These are phyloP conservation scores for Ilyonectria mors-panacis DNA, from an alignment of 2,329 filamentous ascomycete species.

Conservation along the genomic window DNA sequence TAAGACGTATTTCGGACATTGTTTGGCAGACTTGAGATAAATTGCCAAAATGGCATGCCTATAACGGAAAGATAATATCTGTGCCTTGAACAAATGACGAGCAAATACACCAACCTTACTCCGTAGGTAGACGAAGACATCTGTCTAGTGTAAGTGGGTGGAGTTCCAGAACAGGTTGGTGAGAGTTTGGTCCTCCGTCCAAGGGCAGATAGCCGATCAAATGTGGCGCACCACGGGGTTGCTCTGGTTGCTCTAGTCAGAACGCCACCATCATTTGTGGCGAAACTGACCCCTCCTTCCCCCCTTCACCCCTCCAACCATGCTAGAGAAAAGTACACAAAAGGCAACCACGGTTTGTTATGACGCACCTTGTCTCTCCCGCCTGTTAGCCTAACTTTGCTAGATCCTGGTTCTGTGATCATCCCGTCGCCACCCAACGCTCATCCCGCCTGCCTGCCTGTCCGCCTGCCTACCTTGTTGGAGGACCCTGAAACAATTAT, in stretches of 20 bases:
- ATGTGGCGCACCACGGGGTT: constrained; percentile 20
- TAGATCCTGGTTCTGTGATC: constrained; percentile 22
- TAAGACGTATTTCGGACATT: no score
- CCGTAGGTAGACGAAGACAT: no score
- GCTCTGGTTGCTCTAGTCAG: not conserved
- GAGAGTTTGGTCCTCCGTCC: not conserved
- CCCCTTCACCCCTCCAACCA: constrained; percentile 47
- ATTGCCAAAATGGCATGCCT: no score
- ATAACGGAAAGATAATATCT: no score
- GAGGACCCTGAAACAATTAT: not conserved
- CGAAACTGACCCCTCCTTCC: constrained; percentile 32
- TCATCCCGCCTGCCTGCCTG: constrained; percentile 14
- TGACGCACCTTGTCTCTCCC: constrained; percentile 44
- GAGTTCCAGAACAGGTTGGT: not conserved
- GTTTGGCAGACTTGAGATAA: no score
- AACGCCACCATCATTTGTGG: constrained; percentile 32
- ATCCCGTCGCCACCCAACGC: constrained; percentile 32
- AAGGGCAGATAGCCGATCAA: not conserved
- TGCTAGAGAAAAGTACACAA: constrained; percentile 39
- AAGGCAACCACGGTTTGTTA: constrained; percentile 44
- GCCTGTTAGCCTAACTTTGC: constrained; percentile 22
- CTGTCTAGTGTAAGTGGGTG: not conserved
- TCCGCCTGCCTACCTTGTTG: not conserved
- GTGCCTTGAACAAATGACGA: no score
- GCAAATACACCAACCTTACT: no score